Evolutionary conservation across 805 yeast species (phyloP), one percentile per base, ranked within the genome.

Genomic region (Candida insectorum): DNA sequence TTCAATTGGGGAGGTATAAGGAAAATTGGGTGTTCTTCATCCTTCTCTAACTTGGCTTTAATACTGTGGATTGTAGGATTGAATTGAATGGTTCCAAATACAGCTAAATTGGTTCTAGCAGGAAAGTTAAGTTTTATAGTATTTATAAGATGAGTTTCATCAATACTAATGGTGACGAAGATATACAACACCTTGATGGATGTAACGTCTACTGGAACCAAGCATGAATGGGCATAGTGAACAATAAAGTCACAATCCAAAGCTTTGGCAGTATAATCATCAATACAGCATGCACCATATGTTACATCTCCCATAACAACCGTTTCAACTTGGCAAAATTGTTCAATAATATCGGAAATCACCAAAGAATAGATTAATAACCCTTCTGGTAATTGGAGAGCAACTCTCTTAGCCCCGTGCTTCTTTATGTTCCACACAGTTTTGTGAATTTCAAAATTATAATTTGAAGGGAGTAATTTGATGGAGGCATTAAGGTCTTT

Each of bases 251-350:
- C 98, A 61, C 98, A 93, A 30, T 85, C 96, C 17, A 93, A 60
- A 0, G 97, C 79, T 43, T 89, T 69, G 2, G 98, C 98, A 0
- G 98, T 89, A 54, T 71, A 93, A 53, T 93, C 98, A 56, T 93
- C 98, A 28, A 93, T 88, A 61, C 98, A 93, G 56, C 98, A 93
- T 0, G 98, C 98, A 26, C 98, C 98, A 52, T 93, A 93, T 0
- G 97, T 86, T 0, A 93, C 98, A 57, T 93, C 98, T 2, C 98
- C 98, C 98, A 93, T 93, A 2, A 91, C 93, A 1, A 93, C 68
- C 0, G 89, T 85, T 51, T 89, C 96, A 33, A 83, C 87, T 2
- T 65, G 60, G 55, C 97, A 89, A 48, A 93, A 91, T 57, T 89
- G 96, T 51, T 87, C 95, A 22, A 93, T 55, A 16, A 93, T 91